Evolutionary conservation across 2,329 filamentous ascomycete species (phyloP), one percentile per base, ranked within the genome.

Genomic region (Aspergillus ochraceus): DNA sequence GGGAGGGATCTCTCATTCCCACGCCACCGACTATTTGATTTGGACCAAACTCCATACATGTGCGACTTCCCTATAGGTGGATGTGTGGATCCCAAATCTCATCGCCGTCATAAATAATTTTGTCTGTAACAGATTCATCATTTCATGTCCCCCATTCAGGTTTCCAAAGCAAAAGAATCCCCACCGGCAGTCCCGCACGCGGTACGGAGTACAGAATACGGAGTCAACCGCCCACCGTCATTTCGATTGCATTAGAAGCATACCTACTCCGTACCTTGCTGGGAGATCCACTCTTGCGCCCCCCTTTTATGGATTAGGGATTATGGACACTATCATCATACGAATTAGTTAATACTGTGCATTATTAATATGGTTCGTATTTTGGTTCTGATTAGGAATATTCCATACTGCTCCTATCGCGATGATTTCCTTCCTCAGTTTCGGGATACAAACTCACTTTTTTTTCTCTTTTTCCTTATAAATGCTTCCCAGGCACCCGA

Each of bases 181-280:
- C 61, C 61, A 65, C 63, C 52, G 61, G 60, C 54, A 61, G 61
- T 61, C 60, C 58, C 57, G 57, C 52, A 58, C 50, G 55, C 47
- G 32, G 36, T 55, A 57, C 55, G 51, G 22, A 46, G 32, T 55
- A 60, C 55, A 52, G 55, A 60, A 47, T 51, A 60, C 51, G 46
- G 55, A 60, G 36, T 55, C 49, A 58, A 29, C 52, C 55, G 50
- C 55, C 50, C 45, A 47, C n/a, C 49, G 47, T 53, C 49, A 58
- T 58, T 52, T 58, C 45, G 32, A 39, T 11, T 50, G 57, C 52
- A 52, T 60, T 55, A 29, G 50, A 57, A 61, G 56, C 56, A n/a
- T n/a, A n/a, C n/a, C n/a, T n/a, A n/a, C n/a, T n/a, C n/a, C n/a
- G n/a, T n/a, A n/a, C n/a, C 57, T 60, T 49, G 55, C 55, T 46